Percentiles rank a stretch among this genome's conserved stretches.
Evolutionary conservation across 306 rosid species (phyloP).

Genomic region (Medicago ruthenica): DNA sequence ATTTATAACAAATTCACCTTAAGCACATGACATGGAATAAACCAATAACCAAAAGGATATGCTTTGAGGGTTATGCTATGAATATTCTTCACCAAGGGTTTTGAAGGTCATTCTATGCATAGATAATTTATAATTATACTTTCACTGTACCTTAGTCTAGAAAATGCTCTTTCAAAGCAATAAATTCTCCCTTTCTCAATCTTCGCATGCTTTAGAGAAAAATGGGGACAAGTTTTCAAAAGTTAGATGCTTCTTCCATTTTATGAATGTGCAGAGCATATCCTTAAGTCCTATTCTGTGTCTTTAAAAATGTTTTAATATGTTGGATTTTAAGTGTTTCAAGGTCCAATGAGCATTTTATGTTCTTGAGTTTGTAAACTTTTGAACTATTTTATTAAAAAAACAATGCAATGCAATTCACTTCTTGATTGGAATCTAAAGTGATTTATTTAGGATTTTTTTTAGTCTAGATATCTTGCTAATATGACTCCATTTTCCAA

Average conservation of each 20-base stretch:
- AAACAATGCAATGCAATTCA: too few relatives aligned
- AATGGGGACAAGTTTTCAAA: conserved; percentile 30
- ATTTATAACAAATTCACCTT: conserved; percentile 51
- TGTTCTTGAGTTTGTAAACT: conserved; percentile 3
- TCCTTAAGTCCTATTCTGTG: conserved; percentile 44
- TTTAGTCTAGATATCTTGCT: background rate
- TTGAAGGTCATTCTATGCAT: background rate
- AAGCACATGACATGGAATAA: conserved; percentile 49
- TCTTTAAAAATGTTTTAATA: conserved; percentile 5
- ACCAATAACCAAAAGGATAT: conserved; percentile 53
- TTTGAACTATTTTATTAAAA: too few relatives aligned
- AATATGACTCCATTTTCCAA: background rate
- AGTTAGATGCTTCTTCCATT: conserved; percentile 52
- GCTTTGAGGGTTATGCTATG: conserved; percentile 40
- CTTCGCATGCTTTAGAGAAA: conserved; percentile 28
- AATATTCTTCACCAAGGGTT: conserved; percentile 27
- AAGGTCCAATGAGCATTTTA: conserved; percentile 18
- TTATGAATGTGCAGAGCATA: conserved; percentile 42
- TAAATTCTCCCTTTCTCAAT: conserved; percentile 38
- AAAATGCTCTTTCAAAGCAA: background rate
- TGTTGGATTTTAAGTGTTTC: conserved; percentile 25
- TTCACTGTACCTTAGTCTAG: background rate
- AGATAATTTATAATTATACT: background rate
- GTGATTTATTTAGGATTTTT: too few relatives aligned
- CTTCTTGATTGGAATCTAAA: too few relatives aligned